A percentile compares a stretch with the other conserved stretches of the same genome.
These are phyloP conservation scores for Elaphomyces granulatus DNA, from an alignment of 495 filamentous ascomycete species.

Conservation along the genomic window DNA sequence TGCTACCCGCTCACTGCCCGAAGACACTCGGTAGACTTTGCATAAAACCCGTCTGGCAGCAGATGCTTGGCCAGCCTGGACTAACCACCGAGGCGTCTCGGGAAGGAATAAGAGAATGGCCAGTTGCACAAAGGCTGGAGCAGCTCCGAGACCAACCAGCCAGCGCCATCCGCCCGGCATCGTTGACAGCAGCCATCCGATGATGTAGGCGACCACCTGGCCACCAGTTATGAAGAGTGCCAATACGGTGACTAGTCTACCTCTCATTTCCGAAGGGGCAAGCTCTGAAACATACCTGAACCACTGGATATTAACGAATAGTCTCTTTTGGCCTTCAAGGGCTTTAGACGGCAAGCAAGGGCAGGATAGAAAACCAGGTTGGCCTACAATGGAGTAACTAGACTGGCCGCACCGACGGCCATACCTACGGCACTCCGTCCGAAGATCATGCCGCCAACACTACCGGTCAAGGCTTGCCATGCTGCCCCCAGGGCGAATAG, in stretches of 20 bases:
- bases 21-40: conserved; percentile 45
- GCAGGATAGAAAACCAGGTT: neutral
- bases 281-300: conserved; percentile 67
- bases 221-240: conserved; percentile 72
- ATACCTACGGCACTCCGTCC: conserved; percentile 68
- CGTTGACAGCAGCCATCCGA: conserved; percentile 52
- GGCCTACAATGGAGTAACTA: conserved; percentile 61
- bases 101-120: conserved; percentile 53
- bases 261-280: conserved; percentile 58
- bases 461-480: conserved; percentile 48
- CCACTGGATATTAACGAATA: conserved; percentile 4
- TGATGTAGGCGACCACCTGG: conserved; percentile 72
- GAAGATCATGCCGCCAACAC: conserved; percentile 57
- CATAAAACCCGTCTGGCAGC: conserved; percentile 48
- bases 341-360: neutral
- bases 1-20: conserved; percentile 30
- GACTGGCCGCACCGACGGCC: conserved; percentile 69
- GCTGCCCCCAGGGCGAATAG: conserved; percentile 66
- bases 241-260: conserved; percentile 62
- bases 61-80: conserved; percentile 44
- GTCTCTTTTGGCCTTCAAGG: neutral
- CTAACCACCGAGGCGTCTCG: conserved; percentile 78
- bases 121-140: conserved; percentile 60
- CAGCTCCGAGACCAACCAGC: conserved; percentile 76
- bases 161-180: conserved; percentile 63